Base-by-base conservation (phyloP, 768 basidiomycete genomes). In the Tricholoma furcatifolium region DNA sequence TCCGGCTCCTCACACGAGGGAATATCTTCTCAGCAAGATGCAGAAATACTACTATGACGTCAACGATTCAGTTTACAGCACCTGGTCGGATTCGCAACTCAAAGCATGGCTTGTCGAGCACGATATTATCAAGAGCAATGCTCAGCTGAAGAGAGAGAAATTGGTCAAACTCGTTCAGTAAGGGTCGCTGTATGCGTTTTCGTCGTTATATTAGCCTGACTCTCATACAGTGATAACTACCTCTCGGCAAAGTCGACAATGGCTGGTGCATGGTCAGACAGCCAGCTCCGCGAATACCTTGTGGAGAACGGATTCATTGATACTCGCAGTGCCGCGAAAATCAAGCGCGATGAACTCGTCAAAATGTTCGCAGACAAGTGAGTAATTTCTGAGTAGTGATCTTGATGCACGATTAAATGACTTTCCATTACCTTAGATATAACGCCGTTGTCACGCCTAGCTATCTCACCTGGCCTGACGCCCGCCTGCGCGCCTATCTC, bases 381-480 rank as follows among this genome's bases (percentile, higher is more conserved):
- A 50, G 74, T 60, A n/a, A 6, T 5, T 6, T 48, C 11, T 1
- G 17, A 3, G 3, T 27, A 27, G 27, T 7, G 27, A 2, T 1
- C 2, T 24, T 8, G 4, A 9, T 23, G 21, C 2, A 0, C 15
- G 40, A 50, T 11, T 11, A 43, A 27, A 30, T 30, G 46, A 17
- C 18, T 47, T 14, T 17, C 23, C n/a, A 36, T 27, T 6, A 82
- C 65, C 84, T 82, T 62, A 75, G 74, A 50, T 80, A 85, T 41
- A 60, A 61, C 12, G 58, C 64, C 11, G 61, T 66, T 1, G 62
- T 73, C 32, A 76, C 78, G 1, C 76, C 84, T 2, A 72, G 82
- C 2, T 97, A 96, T 70, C 74, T 95, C 45, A 78, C 80, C 9
- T 98, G 96, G 96, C 91, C 92, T 11, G 95, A 98, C 63, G 91